Evolutionary conservation across 176 grass and related monocot genomes (phyloP).

Genomic region (Aechmea fasciata): DNA sequence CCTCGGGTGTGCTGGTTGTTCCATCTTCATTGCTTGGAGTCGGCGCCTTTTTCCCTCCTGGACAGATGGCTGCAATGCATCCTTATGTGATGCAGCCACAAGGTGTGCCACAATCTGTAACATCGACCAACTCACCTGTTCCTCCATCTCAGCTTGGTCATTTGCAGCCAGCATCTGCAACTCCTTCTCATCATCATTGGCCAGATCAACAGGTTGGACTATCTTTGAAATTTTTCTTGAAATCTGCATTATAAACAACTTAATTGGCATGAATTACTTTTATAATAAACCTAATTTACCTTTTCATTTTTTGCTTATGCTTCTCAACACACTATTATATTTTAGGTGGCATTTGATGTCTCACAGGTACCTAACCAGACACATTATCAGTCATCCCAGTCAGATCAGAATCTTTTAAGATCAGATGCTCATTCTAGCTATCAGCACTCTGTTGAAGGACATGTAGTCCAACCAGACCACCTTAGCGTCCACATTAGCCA

Average conservation of each 20-base stretch:
- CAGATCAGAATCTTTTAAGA: conserved; percentile 38
- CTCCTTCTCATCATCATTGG: conserved; percentile 37
- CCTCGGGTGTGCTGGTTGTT: conserved; percentile 33
- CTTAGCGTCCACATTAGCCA: conserved; percentile 26
- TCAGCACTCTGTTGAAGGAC: conserved; percentile 32
- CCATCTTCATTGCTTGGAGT: conserved; percentile 49
- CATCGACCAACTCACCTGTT: conserved; percentile 46
- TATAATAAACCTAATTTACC: conserved; percentile 6
- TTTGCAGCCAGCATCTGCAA: conserved; percentile 30
- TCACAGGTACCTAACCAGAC: conserved; percentile 35
- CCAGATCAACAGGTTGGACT: conserved; percentile 38
- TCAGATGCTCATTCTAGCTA: conserved; percentile 24
- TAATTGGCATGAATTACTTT: not conserved
- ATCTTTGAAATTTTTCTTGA: not conserved
- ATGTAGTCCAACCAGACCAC: conserved; percentile 39
- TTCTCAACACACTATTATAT: conserved; percentile 1
- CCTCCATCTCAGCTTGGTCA: conserved; percentile 43
- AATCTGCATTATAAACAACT: not conserved
- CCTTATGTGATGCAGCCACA: conserved; percentile 66
- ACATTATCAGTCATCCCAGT: conserved; percentile 52
- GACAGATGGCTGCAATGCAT: conserved; percentile 50
- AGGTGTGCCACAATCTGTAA: conserved; percentile 45
- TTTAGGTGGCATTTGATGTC: conserved; percentile 42
- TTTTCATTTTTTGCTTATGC: conserved; percentile 6
- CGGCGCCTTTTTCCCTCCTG: conserved; percentile 42